A percentile compares a stretch with the other conserved stretches of the same genome.
phyloP scores from a whole-genome alignment of 2,329 filamentous ascomycete species.

The Fusarium sp. region DNA sequence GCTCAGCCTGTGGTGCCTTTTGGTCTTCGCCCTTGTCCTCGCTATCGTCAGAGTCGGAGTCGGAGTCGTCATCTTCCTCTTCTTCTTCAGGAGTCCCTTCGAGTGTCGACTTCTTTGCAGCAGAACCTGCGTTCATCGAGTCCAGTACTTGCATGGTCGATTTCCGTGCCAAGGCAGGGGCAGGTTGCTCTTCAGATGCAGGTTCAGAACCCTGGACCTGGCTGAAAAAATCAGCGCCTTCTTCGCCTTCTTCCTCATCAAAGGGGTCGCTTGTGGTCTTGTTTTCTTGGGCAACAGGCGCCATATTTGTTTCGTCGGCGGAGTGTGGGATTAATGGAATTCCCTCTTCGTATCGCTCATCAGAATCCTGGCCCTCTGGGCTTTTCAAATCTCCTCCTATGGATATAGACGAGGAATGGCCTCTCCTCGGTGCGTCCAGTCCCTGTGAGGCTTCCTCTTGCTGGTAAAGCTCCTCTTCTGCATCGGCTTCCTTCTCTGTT shows the following conservation, averaged over 20 bases:
- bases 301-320: conserved; percentile 10
- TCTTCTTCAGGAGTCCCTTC: conserved; percentile 50
- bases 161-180: conserved; percentile 69
- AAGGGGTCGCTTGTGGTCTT: conserved; percentile 52
- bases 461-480: conserved; percentile 55
- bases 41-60: not conserved
- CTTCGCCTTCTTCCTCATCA: conserved; percentile 60
- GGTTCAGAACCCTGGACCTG: conserved; percentile 57
- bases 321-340: conserved; percentile 69
- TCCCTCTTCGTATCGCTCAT: conserved; percentile 77
- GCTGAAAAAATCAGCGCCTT: conserved; percentile 73
- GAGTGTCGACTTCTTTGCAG: conserved; percentile 49
- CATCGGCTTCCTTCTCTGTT: conserved; percentile 61
- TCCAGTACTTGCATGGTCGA: conserved; percentile 76
- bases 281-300: conserved; percentile 39
- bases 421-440: conserved; percentile 31
- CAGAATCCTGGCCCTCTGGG: conserved; percentile 58
- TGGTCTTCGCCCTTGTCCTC: conserved; percentile 10
- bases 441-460: conserved; percentile 30
- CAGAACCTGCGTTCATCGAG: conserved; percentile 56
- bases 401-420: conserved; percentile 51
- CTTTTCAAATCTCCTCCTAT: conserved; percentile 60
- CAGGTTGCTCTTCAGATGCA: conserved; percentile 17
- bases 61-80: conserved; percentile 7
- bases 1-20: conserved; percentile 29